Base-by-base conservation (phyloP, 1,284 basidiomycete genomes). In the Trichosporon ovoides region DNA sequence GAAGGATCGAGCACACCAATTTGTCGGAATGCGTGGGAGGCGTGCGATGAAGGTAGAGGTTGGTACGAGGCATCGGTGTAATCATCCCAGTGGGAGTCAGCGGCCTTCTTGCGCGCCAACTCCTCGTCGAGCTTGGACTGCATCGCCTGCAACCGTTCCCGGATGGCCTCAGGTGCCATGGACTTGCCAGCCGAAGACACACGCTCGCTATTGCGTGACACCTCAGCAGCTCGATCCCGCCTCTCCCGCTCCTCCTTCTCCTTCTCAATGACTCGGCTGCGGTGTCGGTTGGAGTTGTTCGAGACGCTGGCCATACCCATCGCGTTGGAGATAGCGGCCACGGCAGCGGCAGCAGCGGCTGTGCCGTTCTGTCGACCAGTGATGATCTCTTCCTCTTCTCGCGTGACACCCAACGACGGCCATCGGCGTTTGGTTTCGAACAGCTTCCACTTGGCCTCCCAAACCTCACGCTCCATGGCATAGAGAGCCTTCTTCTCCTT, bases 31-130 rank as follows among this genome's bases (percentile, higher is more conserved):
- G 70, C 37, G 66, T 74, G 58, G 68, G 66, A 31, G 77, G 78
- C 81, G 68, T 48, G 85, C 69, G 67, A 80, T 79, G 74, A 55
- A 4, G 71, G 71, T n/a, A 76, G 60, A 20, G 77, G 88, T 85
- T 84, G 88, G 87, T 60, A 85, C 69, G 60, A 84, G 79, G 89
- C 86, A 76, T 93, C 90, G 62, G 89, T 83, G 55, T 82, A 81
- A 69, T 95, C 91, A 67, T 95, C 91, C 87, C 91, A 94, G 46
- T 85, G 82, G 55, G 86, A 82, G 68, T 94, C 89, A 55, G 62
- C 63, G 52, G 77, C 75, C 50, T 87, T 88, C 71, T 85, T 85
- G 50, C 80, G 80, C 7, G 80, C 78, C 61, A 92, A 72, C 52
- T 85, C 82, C 16, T 82, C 79, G 61, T 94, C 90, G 68, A 91